Percentiles rank a stretch among this genome's conserved stretches.
phyloP scores from a whole-genome alignment of 1,284 basidiomycete species.

The Ustilago curta region DNA sequence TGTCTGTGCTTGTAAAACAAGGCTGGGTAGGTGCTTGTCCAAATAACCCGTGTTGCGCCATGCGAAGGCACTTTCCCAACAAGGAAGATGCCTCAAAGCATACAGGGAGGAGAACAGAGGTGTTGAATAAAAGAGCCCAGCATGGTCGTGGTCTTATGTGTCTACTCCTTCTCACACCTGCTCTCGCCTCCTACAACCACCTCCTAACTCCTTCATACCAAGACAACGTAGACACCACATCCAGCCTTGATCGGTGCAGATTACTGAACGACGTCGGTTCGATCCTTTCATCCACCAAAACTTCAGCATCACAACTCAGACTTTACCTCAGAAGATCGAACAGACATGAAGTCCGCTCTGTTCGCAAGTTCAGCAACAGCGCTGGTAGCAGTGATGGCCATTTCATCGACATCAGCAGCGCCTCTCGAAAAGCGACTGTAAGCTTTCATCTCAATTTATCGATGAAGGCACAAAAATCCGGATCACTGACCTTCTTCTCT shows the following conservation, averaged over 20 bases:
- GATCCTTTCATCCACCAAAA: not conserved
- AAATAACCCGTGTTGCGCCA: slow-evolving; percentile 11
- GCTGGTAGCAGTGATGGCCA: slow-evolving; percentile 34
- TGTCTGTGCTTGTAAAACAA: not conserved
- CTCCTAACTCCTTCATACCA: not conserved
- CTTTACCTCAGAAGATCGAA: not conserved
- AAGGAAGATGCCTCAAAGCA: slow-evolving; percentile 2
- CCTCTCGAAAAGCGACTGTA: slow-evolving; percentile 47
- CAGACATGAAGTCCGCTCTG: slow-evolving; percentile 18
- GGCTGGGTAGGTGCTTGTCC: not conserved
- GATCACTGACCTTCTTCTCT: not conserved
- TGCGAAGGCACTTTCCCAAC: slow-evolving; percentile 7
- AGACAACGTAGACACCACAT: not conserved
- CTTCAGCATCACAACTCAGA: not conserved
- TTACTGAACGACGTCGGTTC: not conserved
- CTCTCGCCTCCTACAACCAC: not conserved
- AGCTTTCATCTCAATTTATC: slow-evolving; percentile 1
- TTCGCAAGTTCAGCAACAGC: slow-evolving; percentile 26
- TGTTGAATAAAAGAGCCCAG: slow-evolving; percentile 17
- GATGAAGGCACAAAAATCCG: not conserved
- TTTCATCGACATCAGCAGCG: slow-evolving; percentile 26
- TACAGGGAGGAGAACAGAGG: slow-evolving; percentile 7
- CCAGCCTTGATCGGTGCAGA: not conserved
- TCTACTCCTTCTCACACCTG: not conserved
- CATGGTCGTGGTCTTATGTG: not conserved